Percentiles rank a stretch among this genome's conserved stretches.
These are phyloP conservation scores for Neoboletus brunneissimus DNA, from an alignment of 768 basidiomycete species.

Conservation along the genomic window DNA sequence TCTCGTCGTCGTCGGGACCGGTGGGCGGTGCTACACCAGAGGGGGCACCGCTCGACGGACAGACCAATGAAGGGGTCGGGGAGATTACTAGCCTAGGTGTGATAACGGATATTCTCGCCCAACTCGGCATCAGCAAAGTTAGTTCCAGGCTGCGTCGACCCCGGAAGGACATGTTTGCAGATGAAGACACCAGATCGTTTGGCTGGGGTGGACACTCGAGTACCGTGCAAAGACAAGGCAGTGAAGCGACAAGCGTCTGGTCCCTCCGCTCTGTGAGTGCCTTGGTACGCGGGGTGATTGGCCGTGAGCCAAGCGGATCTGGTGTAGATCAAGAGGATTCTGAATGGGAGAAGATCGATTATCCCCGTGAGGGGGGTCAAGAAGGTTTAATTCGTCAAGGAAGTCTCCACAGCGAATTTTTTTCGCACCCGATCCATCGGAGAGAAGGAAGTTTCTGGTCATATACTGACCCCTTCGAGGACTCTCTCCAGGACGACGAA, in stretches of 20 bases:
- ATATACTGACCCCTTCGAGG: slow-evolving; percentile 48
- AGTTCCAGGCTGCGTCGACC: slow-evolving; percentile 12
- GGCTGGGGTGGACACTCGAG: slow-evolving; percentile 16
- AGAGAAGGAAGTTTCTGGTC: slow-evolving; percentile 23
- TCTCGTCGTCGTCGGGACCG: slow-evolving; percentile 6
- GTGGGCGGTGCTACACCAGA: slow-evolving; percentile 7
- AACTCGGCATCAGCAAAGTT: slow-evolving; percentile 22
- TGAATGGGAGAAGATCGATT: slow-evolving; percentile 21
- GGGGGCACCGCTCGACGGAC: not conserved
- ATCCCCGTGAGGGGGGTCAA: slow-evolving; percentile 9
- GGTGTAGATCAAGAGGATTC: slow-evolving; percentile 12
- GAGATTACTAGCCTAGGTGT: not conserved
- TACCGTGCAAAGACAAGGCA: slow-evolving; percentile 36
- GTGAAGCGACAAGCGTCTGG: slow-evolving; percentile 48
- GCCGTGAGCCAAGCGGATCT: slow-evolving; percentile 29
- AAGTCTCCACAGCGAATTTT: slow-evolving; percentile 6
- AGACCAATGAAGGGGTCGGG: not conserved
- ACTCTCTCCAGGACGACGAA: slow-evolving; percentile 24
- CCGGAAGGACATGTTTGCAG: slow-evolving; percentile 72
- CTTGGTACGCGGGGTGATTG: slow-evolving; percentile 27
- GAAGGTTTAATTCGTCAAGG: slow-evolving; percentile 23
- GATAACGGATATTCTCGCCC: slow-evolving; percentile 21
- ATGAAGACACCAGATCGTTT: slow-evolving; percentile 66
- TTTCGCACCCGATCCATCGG: slow-evolving; percentile 10
- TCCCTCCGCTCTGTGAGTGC: slow-evolving; percentile 45